Evolutionary conservation across 1,284 basidiomycete species (phyloP).

Genomic region (Entoloma clypeatum): DNA sequence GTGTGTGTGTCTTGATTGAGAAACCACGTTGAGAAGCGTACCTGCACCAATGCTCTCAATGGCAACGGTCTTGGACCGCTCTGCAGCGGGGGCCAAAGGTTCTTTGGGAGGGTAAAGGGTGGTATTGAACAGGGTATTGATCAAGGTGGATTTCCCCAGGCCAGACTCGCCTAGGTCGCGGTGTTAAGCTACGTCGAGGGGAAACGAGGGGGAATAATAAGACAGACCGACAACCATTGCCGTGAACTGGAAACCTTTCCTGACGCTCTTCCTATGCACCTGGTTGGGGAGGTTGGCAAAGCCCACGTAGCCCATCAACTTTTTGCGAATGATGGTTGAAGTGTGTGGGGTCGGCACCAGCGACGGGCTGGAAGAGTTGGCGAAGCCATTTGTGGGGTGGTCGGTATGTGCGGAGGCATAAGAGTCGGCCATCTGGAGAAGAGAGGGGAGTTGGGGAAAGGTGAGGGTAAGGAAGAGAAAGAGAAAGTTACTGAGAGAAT

Average conservation of each 20-base stretch:
- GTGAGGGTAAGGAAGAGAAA: constrained; percentile 27
- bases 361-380: constrained; percentile 61
- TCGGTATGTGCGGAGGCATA: constrained; percentile 64
- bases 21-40: constrained; percentile 42
- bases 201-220: constrained; percentile 19
- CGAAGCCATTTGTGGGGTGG: constrained; percentile 55
- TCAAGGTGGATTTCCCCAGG: constrained; percentile 94
- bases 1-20: constrained; percentile 16
- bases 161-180: constrained; percentile 83
- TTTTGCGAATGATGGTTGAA: constrained; percentile 79
- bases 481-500: constrained; percentile 48
- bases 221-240: constrained; percentile 88
- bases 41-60: constrained; percentile 97
- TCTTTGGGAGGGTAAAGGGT: constrained; percentile 87
- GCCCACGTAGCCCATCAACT: constrained; percentile 84
- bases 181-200: constrained; percentile 22
- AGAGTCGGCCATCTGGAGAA: constrained; percentile 64
- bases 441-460: constrained; percentile 22
- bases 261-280: constrained; percentile 93
- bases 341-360: constrained; percentile 41
- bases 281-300: constrained; percentile 94
- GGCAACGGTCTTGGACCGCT: constrained; percentile 87
- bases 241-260: constrained; percentile 97
- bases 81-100: constrained; percentile 77
- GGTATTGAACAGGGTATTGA: constrained; percentile 97